These are phyloP conservation scores for Talaromyces stipitatus DNA, from an alignment of 495 filamentous ascomycete genomes.

Conservation along the genomic window DNA sequence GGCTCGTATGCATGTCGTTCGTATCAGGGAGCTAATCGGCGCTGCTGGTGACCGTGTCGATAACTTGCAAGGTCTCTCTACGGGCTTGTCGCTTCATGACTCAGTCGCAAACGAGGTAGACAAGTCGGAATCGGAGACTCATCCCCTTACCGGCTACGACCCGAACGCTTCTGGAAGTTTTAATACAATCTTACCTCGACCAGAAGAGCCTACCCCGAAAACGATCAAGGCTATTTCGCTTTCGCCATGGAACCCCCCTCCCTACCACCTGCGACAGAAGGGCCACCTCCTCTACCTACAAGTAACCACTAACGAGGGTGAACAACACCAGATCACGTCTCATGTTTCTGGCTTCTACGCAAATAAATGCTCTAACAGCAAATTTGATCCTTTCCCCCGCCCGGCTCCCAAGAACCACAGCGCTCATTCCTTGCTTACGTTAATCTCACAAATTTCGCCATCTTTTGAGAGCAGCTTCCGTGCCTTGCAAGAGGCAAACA, in stretches of 20 bases:
- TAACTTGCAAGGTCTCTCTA: conserved; percentile 74
- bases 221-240: conserved; percentile 82
- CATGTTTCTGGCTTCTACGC: conserved; percentile 94
- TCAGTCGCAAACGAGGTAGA: conserved; percentile 47
- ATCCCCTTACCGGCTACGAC: conserved; percentile 61
- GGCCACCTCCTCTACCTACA: conserved; percentile 91
- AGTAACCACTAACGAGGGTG: conserved; percentile 82
- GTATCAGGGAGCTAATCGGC: conserved; percentile 86
- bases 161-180: conserved; percentile 60
- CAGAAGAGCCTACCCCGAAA: conserved; percentile 62
- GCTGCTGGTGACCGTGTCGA: conserved; percentile 84
- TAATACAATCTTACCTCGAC: conserved; percentile 60
- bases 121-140: conserved; percentile 36
- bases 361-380: conserved; percentile 82
- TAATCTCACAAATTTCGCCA: conserved; percentile 71
- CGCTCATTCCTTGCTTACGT: conserved; percentile 78
- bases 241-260: conserved; percentile 94
- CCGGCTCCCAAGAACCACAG: conserved; percentile 57
- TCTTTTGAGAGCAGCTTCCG: conserved; percentile 70
- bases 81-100: conserved; percentile 86
- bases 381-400: conserved; percentile 84
- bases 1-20: conserved; percentile 85
- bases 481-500: conserved; percentile 70
- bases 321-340: conserved; percentile 86
- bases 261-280: conserved; percentile 79